These are phyloP conservation scores for Vachellia pachyceras DNA, from an alignment of 306 rosid species.

Conservation along the genomic window DNA sequence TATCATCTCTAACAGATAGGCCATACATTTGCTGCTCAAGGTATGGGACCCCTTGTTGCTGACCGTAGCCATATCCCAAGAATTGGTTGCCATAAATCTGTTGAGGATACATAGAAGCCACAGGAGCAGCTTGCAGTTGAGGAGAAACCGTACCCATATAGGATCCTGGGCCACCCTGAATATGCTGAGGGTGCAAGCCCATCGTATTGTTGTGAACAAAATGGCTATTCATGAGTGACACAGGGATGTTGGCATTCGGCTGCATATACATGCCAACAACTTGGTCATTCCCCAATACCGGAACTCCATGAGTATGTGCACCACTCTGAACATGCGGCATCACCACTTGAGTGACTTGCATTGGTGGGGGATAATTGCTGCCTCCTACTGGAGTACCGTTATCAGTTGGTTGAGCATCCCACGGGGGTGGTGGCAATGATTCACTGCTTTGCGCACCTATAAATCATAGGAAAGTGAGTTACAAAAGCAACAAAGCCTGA, in stretches of 20 bases:
- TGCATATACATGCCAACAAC: conserved; percentile 77
- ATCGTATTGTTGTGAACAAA: conserved; percentile 61
- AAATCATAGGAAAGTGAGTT: conserved; percentile 26
- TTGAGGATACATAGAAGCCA: conserved; percentile 65
- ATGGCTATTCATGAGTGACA: conserved; percentile 63
- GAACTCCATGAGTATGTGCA: conserved; percentile 62
- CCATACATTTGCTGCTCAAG: conserved; percentile 87
- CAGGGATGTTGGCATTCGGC: conserved; percentile 59
- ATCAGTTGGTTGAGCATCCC: conserved; percentile 83
- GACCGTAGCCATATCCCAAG: conserved; percentile 73
- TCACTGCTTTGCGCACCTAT: conserved; percentile 69
- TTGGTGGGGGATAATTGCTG: conserved; percentile 62
- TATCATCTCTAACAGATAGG: conserved; percentile 67
- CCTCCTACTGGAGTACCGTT: conserved; percentile 59
- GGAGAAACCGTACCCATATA: conserved; percentile 69
- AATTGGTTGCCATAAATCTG: conserved; percentile 81
- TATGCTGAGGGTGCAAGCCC: conserved; percentile 59
- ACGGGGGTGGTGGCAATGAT: conserved; percentile 93
- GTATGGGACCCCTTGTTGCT: conserved; percentile 66
- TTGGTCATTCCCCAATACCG: conserved; percentile 60
- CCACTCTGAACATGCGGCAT: conserved; percentile 55
- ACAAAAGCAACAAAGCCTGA: neutral
- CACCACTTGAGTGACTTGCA: conserved; percentile 58
- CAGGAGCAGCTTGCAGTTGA: conserved; percentile 56
- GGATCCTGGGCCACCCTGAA: conserved; percentile 56